Conservation (phyloP, 257 asterid genomes). For the Rauvolfia tetraphylla region DNA sequence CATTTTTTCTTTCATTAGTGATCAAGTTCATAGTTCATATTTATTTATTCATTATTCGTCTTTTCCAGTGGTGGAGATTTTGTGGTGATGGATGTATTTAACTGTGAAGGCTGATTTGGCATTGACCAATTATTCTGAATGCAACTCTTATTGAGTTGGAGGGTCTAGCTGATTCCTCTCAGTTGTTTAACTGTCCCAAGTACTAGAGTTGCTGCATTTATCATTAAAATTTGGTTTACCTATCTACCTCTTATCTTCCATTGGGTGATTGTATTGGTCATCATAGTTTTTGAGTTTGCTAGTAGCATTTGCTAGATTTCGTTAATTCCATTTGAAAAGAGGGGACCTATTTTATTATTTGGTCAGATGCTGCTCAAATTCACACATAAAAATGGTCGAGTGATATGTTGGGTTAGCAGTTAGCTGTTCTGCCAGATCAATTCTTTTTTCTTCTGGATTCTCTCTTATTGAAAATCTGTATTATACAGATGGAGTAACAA, state of each 20-base stretch:
- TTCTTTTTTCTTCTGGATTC: background rate
- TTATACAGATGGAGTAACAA: background rate
- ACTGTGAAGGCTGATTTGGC: background rate
- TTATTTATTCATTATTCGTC: background rate
- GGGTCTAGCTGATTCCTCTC: background rate
- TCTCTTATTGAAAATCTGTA: background rate
- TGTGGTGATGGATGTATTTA: too few species aligned
- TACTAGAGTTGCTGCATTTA: background rate
- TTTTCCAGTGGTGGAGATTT: background rate
- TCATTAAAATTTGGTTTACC: background rate
- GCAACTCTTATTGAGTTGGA: background rate
- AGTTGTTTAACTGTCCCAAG: background rate
- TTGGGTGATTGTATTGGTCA: background rate
- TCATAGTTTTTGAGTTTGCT: background rate
- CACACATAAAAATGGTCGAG: background rate
- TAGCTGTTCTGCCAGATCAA: background rate
- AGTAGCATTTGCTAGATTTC: background rate
- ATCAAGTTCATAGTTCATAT: background rate
- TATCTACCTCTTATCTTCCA: background rate
- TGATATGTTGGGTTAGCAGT: background rate
- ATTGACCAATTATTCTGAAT: too few species aligned
- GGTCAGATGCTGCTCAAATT: background rate
- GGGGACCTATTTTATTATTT: too few species aligned
- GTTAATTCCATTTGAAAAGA: background rate
- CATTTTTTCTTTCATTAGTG: background rate